Evolutionary conservation across 495 filamentous ascomycete species (phyloP).

Genomic region (Wilcoxina mikolae): DNA sequence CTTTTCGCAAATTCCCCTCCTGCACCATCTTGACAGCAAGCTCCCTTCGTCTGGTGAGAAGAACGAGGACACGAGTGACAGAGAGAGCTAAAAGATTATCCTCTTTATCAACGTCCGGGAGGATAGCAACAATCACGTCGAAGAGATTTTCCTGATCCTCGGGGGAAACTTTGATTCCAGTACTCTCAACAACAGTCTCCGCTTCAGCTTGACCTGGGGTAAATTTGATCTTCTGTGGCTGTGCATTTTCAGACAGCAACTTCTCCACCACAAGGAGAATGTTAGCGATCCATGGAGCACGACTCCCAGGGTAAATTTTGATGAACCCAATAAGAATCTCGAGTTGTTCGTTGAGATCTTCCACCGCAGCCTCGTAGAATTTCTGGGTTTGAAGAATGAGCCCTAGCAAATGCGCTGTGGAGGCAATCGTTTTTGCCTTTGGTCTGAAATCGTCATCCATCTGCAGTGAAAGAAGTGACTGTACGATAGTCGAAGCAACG

Average conservation of each 20-base stretch:
- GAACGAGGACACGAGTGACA: conserved; percentile 69
- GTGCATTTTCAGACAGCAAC: conserved; percentile 70
- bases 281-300: conserved; percentile 82
- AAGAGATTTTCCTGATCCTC: conserved; percentile 58
- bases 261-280: conserved; percentile 82
- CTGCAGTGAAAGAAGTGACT: conserved; percentile 72
- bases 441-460: conserved; percentile 56
- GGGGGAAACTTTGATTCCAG: conserved; percentile 40
- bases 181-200: conserved; percentile 36
- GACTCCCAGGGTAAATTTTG: conserved; percentile 57
- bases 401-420: conserved; percentile 84
- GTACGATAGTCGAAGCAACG: conserved; percentile 66
- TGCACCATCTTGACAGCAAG: conserved; percentile 65
- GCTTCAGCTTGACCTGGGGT: conserved; percentile 44
- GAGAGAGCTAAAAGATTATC: conserved; percentile 75
- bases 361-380: conserved; percentile 65
- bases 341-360: conserved; percentile 67
- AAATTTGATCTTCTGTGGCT: conserved; percentile 63
- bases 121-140: conserved; percentile 57
- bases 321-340: conserved; percentile 63
- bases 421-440: conserved; percentile 69
- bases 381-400: conserved; percentile 66
- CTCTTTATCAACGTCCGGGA: conserved; percentile 65
- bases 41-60: conserved; percentile 63
- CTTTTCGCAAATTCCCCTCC: conserved; percentile 70